phyloP scores from a whole-genome alignment of 305 asterid genomes.

The Stenogyne calaminthoides region DNA sequence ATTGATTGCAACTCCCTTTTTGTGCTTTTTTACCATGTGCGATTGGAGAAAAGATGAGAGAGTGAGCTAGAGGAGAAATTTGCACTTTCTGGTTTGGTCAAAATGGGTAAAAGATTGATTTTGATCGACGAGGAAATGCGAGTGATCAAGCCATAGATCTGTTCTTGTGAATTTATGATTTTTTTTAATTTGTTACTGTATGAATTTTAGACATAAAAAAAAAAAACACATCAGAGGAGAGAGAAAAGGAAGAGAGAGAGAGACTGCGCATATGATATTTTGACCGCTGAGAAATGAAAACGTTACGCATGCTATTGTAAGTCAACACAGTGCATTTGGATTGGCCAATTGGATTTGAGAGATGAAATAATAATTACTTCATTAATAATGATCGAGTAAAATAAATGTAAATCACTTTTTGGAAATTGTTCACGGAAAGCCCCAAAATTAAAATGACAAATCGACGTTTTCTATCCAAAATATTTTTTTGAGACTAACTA shows the following conservation, averaged over 20 bases:
- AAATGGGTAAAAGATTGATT: slow-evolving; percentile 21
- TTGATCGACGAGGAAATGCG: slow-evolving; percentile 22
- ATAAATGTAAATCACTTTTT: not conserved
- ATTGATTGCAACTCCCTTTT: slow-evolving; percentile 34
- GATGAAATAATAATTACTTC: not conserved
- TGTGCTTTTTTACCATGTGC: slow-evolving; percentile 26
- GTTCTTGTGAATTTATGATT: slow-evolving; percentile 14
- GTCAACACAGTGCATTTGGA: slow-evolving; percentile 28
- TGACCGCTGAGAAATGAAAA: slow-evolving; percentile 1
- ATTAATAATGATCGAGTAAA: not conserved
- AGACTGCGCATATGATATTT: not conserved
- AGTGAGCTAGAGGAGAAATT: slow-evolving; percentile 28
- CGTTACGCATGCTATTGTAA: slow-evolving; percentile 11
- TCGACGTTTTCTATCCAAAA: too few species aligned
- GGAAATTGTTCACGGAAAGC: not conserved
- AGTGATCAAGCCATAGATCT: slow-evolving; percentile 41
- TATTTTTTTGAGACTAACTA: too few species aligned
- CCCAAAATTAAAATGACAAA: too few species aligned
- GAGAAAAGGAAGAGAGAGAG: slow-evolving; percentile 6
- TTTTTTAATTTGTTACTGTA: slow-evolving; percentile 13
- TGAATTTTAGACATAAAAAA: slow-evolving; percentile 22
- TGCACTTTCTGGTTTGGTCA: slow-evolving; percentile 32
- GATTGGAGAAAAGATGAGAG: slow-evolving; percentile 36
- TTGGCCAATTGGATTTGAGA: slow-evolving; percentile 2
- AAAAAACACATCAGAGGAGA: not conserved